A percentile compares a stretch with the other conserved stretches of the same genome.
These are phyloP conservation scores for Zasmidium angulare DNA, from an alignment of 2,329 filamentous ascomycete species.

Conservation along the genomic window DNA sequence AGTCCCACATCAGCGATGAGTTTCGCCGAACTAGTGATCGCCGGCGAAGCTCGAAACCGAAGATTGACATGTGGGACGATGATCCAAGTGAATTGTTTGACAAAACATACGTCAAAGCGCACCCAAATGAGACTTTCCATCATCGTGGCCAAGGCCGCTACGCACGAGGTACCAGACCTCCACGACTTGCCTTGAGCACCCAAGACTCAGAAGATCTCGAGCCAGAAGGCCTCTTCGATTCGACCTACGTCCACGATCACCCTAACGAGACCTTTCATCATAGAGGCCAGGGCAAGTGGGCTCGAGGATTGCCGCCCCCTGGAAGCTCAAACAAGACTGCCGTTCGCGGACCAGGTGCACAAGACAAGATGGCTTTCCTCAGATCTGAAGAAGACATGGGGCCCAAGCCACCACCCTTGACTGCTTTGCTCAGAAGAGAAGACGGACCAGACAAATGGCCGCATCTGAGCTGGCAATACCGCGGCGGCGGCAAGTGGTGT, in stretches of 20 bases:
- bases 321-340: slow-evolving; percentile 29
- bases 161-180: slow-evolving; percentile 20
- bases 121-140: slow-evolving; percentile 28
- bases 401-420: slow-evolving; percentile 20
- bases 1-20: slow-evolving; percentile 17
- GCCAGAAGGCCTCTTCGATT: slow-evolving; percentile 21
- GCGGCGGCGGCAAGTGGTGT: slow-evolving; percentile 36
- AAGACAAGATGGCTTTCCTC: slow-evolving; percentile 7
- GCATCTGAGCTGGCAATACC: slow-evolving; percentile 31
- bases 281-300: slow-evolving; percentile 33
- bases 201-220: background rate
- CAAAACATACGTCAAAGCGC: slow-evolving; percentile 26
- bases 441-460: slow-evolving; percentile 35
- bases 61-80: slow-evolving; percentile 4
- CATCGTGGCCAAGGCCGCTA: slow-evolving; percentile 33
- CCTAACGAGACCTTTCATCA: slow-evolving; percentile 31
- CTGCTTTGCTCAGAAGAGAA: slow-evolving; percentile 28
- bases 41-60: slow-evolving; percentile 15
- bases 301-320: slow-evolving; percentile 27
- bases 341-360: slow-evolving; percentile 27
- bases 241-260: slow-evolving; percentile 28
- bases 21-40: slow-evolving; percentile 15
- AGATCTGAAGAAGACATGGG: slow-evolving; percentile 17
- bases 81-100: slow-evolving; percentile 15
- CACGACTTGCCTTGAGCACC: background rate